phyloP scores from a whole-genome alignment of 2,329 filamentous ascomycete genomes.

The Podosphaera xanthii region DNA sequence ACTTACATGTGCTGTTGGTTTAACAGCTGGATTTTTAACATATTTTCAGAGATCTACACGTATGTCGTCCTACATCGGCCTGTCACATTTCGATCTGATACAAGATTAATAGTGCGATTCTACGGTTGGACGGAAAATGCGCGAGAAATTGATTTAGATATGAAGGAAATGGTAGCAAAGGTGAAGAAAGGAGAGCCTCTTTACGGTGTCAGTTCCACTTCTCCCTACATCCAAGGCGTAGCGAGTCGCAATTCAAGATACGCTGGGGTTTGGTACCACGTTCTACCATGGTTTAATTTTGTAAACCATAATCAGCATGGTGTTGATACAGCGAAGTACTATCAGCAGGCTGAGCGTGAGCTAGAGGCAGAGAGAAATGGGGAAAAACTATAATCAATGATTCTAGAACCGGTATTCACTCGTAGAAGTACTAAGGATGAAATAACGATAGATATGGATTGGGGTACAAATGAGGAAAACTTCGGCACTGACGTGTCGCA shows the following conservation, averaged over 20 bases:
- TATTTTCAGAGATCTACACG: constrained; percentile 66
- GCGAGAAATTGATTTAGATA: constrained; percentile 84
- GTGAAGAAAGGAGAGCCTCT: constrained; percentile 80
- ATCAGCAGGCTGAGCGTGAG: constrained; percentile 81
- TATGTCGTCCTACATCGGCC: constrained; percentile 25
- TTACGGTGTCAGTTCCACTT: constrained; percentile 60
- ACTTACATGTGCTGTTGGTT: constrained; percentile 46
- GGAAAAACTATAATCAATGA: constrained; percentile 5
- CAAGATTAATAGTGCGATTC: constrained; percentile 47
- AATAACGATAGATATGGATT: neutral
- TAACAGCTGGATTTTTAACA: constrained; percentile 59
- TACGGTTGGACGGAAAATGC: constrained; percentile 87
- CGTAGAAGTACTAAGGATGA: neutral
- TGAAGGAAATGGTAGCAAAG: constrained; percentile 92
- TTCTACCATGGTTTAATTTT: constrained; percentile 94
- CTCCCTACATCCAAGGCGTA: constrained; percentile 81
- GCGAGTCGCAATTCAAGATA: constrained; percentile 85
- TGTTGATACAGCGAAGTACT: constrained; percentile 97
- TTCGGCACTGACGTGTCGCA: neutral
- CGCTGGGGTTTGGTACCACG: constrained; percentile 59
- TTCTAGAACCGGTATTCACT: neutral
- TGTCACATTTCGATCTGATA: neutral
- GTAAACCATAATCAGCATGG: constrained; percentile 89
- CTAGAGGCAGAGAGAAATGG: constrained; percentile 50
- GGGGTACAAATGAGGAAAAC: constrained; percentile 4